These are phyloP conservation scores for Arabidopsis hybrid DNA, from an alignment of 441 rosid species.

Conservation along the genomic window DNA sequence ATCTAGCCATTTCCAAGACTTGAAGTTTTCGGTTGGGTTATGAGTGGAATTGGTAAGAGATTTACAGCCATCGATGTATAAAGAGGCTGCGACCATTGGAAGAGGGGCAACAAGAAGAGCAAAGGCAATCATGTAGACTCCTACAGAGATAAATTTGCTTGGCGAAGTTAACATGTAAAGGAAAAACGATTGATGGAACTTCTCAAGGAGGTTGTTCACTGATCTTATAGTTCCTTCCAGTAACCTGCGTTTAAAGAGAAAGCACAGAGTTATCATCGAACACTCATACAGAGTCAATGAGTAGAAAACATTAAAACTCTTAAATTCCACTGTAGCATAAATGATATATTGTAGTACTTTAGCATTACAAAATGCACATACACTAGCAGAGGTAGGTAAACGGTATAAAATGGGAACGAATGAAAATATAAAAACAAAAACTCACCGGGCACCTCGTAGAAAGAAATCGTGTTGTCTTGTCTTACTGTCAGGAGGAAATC, in stretches of 20 bases:
- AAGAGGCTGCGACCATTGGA: constrained; percentile 87
- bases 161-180: constrained; percentile 86
- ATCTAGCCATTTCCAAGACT: constrained; percentile 78
- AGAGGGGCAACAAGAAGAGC: constrained; percentile 93
- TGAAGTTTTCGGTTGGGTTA: constrained; percentile 42
- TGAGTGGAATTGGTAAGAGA: constrained; percentile 43
- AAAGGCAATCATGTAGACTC: constrained; percentile 95
- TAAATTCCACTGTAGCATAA: not conserved
- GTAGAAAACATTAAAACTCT: not conserved
- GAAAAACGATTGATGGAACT: constrained; percentile 96
- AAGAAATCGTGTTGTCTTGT: constrained; percentile 70
- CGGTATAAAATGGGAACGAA: not conserved
- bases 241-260: constrained; percentile 60
- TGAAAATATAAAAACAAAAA: constrained; percentile 35
- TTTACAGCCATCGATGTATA: constrained; percentile 62
- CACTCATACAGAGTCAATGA: constrained; percentile 39
- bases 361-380: not conserved
- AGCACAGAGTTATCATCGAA: constrained; percentile 28
- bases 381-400: constrained; percentile 1
- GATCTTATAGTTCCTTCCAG: constrained; percentile 93
- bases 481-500: constrained; percentile 52
- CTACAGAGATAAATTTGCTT: constrained; percentile 85
- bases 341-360: not conserved
- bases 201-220: constrained; percentile 92
- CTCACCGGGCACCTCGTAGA: constrained; percentile 78